A percentile compares a stretch with the other conserved stretches of the same genome.
These are phyloP conservation scores for Botrytis pseudocinerea DNA, from an alignment of 2,329 filamentous ascomycete species.

Conservation along the genomic window DNA sequence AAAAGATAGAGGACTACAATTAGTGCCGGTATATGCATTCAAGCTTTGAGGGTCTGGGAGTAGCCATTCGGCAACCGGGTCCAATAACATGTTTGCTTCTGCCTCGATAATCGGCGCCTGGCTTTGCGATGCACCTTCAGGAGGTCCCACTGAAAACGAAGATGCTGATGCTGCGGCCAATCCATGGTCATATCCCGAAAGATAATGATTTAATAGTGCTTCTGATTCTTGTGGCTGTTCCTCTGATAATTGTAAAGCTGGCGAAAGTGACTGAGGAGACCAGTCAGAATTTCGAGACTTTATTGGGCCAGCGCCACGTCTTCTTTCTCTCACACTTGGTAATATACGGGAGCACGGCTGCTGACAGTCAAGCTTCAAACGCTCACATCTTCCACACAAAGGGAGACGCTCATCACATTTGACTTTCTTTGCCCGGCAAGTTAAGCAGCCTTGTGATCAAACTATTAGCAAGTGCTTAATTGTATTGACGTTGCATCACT, in stretches of 20 bases:
- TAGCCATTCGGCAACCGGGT: neutral
- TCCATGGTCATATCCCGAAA: neutral
- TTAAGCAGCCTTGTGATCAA: constrained; percentile 20
- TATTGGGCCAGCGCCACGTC: constrained; percentile 35
- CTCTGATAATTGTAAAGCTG: neutral
- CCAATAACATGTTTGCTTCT: neutral
- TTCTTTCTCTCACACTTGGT: constrained; percentile 40
- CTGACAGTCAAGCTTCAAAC: constrained; percentile 33
- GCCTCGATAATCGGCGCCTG: neutral
- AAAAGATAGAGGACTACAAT: neutral
- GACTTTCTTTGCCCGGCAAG: constrained; percentile 25
- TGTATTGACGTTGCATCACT: neutral
- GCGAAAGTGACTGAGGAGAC: constrained; percentile 35
- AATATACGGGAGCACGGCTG: constrained; percentile 27
- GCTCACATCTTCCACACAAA: constrained; percentile 20
- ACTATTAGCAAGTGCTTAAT: neutral
- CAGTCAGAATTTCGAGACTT: constrained; percentile 36
- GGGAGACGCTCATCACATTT: constrained; percentile 24
- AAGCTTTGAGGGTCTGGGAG: neutral
- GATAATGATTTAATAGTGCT: neutral
- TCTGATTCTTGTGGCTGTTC: neutral
- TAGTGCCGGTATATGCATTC: neutral
- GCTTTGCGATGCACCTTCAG: neutral
- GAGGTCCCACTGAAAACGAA: neutral
- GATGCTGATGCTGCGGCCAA: neutral